phyloP scores from a whole-genome alignment of 495 filamentous ascomycete species.

The Pseudoneurospora amorphoporcata region DNA sequence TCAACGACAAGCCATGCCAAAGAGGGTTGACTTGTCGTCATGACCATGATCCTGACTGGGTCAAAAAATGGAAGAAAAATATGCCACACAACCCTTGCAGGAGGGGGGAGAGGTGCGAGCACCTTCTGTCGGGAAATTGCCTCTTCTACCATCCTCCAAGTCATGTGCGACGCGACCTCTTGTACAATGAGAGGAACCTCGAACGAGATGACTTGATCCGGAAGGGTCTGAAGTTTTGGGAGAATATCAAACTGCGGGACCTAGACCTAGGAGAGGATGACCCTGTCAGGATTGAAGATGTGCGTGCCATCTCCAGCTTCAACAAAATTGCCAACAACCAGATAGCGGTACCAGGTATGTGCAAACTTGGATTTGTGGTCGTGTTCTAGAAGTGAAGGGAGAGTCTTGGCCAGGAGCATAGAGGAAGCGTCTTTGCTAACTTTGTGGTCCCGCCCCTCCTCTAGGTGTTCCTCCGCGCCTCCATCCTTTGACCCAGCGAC shows the following conservation, averaged over 20 bases:
- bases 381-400: not conserved
- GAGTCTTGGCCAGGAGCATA: not conserved
- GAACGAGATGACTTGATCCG: not conserved
- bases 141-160: slow-evolving; percentile 3
- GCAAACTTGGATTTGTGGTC: not conserved
- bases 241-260: not conserved
- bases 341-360: slow-evolving; percentile 19
- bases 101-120: not conserved
- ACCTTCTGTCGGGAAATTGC: not conserved
- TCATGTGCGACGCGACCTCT: not conserved
- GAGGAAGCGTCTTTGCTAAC: not conserved
- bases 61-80: not conserved
- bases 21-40: not conserved
- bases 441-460: no score
- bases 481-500: not conserved
- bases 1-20: not conserved
- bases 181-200: not conserved
- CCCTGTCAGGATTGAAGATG: slow-evolving; percentile 3
- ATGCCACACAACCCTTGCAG: not conserved
- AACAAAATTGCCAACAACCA: slow-evolving; percentile 13
- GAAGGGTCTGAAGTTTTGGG: not conserved
- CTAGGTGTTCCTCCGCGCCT: slow-evolving; percentile 11
- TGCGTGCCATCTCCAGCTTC: slow-evolving; percentile 13
- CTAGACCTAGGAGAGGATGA: not conserved
- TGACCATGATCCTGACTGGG: not conserved